Conservation (phyloP, 2,329 filamentous ascomycete genomes). For the Sclerotinia glacialis region DNA sequence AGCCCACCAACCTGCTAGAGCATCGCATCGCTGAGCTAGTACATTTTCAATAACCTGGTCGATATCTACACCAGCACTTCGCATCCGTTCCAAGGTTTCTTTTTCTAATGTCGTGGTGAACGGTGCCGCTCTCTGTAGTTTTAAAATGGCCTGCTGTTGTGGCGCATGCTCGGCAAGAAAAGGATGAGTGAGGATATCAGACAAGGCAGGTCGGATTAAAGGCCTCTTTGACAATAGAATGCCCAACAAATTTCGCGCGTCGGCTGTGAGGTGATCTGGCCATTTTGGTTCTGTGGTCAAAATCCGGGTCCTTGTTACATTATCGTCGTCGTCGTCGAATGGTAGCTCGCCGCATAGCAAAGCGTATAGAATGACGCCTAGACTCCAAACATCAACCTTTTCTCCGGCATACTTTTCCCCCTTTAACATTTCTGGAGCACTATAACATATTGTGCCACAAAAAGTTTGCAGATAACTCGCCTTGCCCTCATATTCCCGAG, state of each 20-base stretch:
- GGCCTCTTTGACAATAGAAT: constrained; percentile 87
- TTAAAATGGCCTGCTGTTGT: constrained; percentile 84
- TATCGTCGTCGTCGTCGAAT: constrained; percentile 95
- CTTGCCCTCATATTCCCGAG: constrained; percentile 92
- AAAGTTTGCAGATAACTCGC: constrained; percentile 95
- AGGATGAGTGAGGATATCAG: constrained; percentile 82
- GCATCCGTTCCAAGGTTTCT: constrained; percentile 88
- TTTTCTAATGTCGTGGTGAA: constrained; percentile 88
- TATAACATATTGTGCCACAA: constrained; percentile 96
- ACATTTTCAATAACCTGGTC: constrained; percentile 95
- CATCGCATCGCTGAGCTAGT: constrained; percentile 82
- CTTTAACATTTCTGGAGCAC: constrained; percentile 96
- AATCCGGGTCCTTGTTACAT: constrained; percentile 79
- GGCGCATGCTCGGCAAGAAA: constrained; percentile 86
- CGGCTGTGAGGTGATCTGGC: constrained; percentile 73
- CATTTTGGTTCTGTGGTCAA: constrained; percentile 81
- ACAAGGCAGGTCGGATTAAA: constrained; percentile 73
- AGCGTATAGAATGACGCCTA: constrained; percentile 82
- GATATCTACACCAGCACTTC: constrained; percentile 87
- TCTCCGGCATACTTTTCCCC: constrained; percentile 97
- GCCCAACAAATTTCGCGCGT: constrained; percentile 74
- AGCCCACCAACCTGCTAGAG: constrained; percentile 93
- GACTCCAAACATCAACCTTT: constrained; percentile 95
- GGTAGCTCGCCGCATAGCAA: constrained; percentile 82
- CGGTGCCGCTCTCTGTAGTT: constrained; percentile 73